These are phyloP conservation scores for Trichoderma sp. DNA, from an alignment of 2,329 filamentous ascomycete genomes.

Conservation along the genomic window DNA sequence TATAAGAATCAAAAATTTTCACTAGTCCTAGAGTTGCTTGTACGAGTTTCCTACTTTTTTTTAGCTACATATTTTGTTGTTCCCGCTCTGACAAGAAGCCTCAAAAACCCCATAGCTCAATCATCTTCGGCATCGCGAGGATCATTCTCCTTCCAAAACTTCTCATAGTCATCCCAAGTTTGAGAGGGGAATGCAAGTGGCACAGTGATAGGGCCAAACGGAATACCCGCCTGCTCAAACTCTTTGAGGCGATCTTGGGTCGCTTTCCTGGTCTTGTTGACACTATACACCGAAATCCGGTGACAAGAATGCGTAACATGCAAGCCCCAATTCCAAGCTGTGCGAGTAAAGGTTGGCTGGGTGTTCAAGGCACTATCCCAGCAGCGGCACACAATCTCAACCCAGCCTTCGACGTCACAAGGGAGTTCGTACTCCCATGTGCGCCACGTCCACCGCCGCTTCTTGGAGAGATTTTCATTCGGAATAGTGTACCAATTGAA, in stretches of 20 bases:
- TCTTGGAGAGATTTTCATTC: slow-evolving; percentile 4
- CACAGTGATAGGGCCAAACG: slow-evolving; percentile 5
- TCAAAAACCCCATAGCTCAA: background rate
- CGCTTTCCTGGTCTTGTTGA: background rate
- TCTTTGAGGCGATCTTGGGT: background rate
- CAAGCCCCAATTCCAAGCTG: slow-evolving; percentile 14
- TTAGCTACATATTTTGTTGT: background rate
- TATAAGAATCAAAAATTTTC: background rate
- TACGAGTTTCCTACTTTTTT: background rate
- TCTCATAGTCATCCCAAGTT: background rate
- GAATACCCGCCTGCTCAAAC: background rate
- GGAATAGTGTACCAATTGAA: slow-evolving; percentile 13
- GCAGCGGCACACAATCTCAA: slow-evolving; percentile 11
- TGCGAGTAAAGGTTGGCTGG: background rate
- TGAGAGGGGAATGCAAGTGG: slow-evolving; percentile 2
- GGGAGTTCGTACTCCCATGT: slow-evolving; percentile 3
- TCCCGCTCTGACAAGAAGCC: too few species aligned
- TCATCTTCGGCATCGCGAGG: slow-evolving; percentile 11
- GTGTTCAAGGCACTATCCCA: slow-evolving; percentile 12
- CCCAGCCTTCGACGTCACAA: slow-evolving; percentile 11
- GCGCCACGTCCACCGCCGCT: slow-evolving; percentile 14
- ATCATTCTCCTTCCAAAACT: slow-evolving; percentile 9
- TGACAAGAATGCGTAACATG: slow-evolving; percentile 9
- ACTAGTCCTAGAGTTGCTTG: background rate
- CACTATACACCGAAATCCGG: slow-evolving; percentile 10